Conservation (phyloP, 148 eudicot genomes). For the Rhododendron kiyosumense region DNA sequence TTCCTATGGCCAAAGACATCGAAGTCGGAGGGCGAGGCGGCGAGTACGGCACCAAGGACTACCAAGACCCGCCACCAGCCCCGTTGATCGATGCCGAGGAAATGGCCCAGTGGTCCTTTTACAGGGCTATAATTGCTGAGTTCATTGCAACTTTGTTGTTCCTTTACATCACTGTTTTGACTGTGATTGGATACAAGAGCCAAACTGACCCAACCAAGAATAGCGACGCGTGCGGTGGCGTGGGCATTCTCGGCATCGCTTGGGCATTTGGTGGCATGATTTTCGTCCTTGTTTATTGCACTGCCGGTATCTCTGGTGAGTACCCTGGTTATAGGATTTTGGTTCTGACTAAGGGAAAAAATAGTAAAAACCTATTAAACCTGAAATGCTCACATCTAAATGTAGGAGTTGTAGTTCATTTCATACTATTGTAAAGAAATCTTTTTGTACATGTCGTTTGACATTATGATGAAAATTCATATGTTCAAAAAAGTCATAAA, state of each 20-base stretch:
- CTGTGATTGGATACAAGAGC: not conserved
- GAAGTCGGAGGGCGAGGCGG: not conserved
- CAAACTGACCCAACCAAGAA: slow-evolving; percentile 1
- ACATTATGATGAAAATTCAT: no score
- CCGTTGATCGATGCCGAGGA: not conserved
- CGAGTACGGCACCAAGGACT: not conserved
- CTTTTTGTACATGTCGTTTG: no score
- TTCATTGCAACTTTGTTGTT: not conserved
- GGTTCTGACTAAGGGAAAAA: no score
- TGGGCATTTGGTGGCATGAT: slow-evolving; percentile 2
- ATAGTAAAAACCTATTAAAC: no score
- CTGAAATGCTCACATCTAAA: no score
- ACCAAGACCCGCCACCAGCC: not conserved
- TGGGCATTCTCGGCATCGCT: not conserved
- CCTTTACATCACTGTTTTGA: not conserved
- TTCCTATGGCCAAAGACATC: not conserved
- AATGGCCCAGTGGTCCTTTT: not conserved
- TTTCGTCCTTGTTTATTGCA: not conserved
- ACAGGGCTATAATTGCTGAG: not conserved
- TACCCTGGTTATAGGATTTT: not conserved
- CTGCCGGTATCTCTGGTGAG: slow-evolving; percentile 3
- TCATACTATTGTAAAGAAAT: no score
- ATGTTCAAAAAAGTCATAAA: no score
- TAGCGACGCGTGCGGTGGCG: not conserved
- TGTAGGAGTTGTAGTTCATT: no score